Percentiles rank a stretch among this genome's conserved stretches.
These are phyloP conservation scores for Mycena indigotica DNA, from an alignment of 768 basidiomycete species.

Conservation along the genomic window DNA sequence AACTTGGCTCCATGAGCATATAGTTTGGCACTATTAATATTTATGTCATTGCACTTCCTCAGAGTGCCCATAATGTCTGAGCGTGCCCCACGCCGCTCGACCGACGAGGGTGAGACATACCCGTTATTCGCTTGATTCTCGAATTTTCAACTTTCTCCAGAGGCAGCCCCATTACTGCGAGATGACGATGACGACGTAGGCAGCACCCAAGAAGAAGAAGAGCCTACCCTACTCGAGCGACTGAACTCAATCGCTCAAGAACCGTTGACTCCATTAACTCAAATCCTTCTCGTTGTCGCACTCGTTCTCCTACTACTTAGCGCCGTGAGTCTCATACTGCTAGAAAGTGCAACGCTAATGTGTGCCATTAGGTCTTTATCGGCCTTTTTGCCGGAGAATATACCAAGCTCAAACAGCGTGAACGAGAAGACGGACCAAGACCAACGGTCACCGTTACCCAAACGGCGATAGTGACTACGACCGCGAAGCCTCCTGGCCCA, in stretches of 20 bases:
- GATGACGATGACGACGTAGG: constrained; percentile 41
- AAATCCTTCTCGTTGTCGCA: constrained; percentile 74
- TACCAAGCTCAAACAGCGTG: constrained; percentile 63
- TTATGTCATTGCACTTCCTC: too few species aligned
- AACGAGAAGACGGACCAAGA: constrained; percentile 39
- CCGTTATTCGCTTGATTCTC: constrained; percentile 9
- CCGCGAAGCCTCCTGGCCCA: constrained; percentile 51
- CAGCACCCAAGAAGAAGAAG: constrained; percentile 21
- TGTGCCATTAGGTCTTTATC: constrained; percentile 68
- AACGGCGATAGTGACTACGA: constrained; percentile 40
- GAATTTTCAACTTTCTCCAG: constrained; percentile 40
- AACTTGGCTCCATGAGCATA: too few species aligned
- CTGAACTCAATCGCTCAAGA: constrained; percentile 65
- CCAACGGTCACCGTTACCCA: constrained; percentile 41
- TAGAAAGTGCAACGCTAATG: not conserved
- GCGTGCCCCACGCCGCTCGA: constrained; percentile 53
- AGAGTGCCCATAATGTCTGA: constrained; percentile 49
- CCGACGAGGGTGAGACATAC: constrained; percentile 52
- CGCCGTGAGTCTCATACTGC: constrained; percentile 45
- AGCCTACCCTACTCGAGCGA: constrained; percentile 45
- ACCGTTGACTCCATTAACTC: constrained; percentile 81
- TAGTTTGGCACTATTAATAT: too few species aligned
- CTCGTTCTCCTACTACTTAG: constrained; percentile 80
- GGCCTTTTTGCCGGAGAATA: constrained; percentile 91
- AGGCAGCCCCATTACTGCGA: constrained; percentile 65